Base-by-base conservation (phyloP, 495 filamentous ascomycete genomes). In the Hyaloscypha variabilis region DNA sequence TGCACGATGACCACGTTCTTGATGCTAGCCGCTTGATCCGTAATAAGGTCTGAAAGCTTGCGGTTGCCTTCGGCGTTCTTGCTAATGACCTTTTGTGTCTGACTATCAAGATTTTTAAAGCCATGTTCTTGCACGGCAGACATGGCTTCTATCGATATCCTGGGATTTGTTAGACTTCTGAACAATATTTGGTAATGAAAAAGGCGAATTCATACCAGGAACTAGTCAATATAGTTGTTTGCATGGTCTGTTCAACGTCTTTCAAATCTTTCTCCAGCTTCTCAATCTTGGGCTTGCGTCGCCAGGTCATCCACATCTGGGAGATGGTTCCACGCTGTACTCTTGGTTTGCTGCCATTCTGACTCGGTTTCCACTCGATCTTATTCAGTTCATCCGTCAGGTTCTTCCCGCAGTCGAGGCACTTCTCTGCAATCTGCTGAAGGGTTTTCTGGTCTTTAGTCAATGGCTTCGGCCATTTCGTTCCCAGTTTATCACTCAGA, bases 81-180 rank as follows among this genome's bases (percentile, higher is more conserved):
- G 2, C 49, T 8, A 28, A 65, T 65, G 34, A 65, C 49, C 31
- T 58, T 14, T 29, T 65, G 56, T 26, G 46, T 4, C 6, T 25
- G 42, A 17, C 26, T 26, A 30, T 65, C 55, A 34, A 65, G 63
- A 21, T 62, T 50, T 34, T 29, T n/a, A 49, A 60, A 60, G 39
- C 39, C 6, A 8, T 19, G 6, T 8, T 60, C 58, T 23, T 60
- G 30, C 31, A 6, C 6, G 58, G 31, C 14, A 6, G 14, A 23
- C 11, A 60, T 11, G 26, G 31, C 58, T 29, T 19, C n/a, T 28
- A n/a, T 17, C 31, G 31, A 29, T 29, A 19, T 42, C 17, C 24
- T 42, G 19, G 57, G 31, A 30, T 29, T 59, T 34, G 31, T 42
- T 17, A 59, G 57, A 29, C 28, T 31, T 59, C 14, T 31, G 57